Base-by-base conservation (phyloP, 1,139 yeast genomes). In the Saccharomyces hybrid region DNA sequence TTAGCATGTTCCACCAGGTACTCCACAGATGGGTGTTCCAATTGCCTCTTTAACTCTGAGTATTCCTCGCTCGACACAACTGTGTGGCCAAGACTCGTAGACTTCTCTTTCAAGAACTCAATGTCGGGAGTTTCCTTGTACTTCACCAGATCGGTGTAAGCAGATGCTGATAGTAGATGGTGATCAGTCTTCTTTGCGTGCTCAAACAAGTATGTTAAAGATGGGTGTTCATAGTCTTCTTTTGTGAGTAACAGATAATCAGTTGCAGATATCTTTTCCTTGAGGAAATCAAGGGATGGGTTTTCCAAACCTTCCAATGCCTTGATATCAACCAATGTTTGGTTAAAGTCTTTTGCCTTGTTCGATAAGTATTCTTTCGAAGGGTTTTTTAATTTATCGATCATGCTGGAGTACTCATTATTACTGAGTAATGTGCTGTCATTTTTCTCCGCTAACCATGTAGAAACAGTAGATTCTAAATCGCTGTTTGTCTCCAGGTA, bases 251-350 rank as follows among this genome's bases (percentile, higher is more conserved):
- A 57, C 46, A 27, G 51, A 20, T 27, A 52, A 11, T 34, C 27
- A 26, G 50, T 47, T 38, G 52, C 50, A n/a, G 38, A 38, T 1
- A 55, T 52, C 41, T 57, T 58, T 4, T 32, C 44, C 34, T 55
- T 46, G 48, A 61, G 48, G 31, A 54, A 57, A 8, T 59, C 61
- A 5, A 50, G 8, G 3, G 63, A 50, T 8, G 63, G 61, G 6
- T 34, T 27, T 4, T 52, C 51, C 31, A 57, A 32, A 7, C 20
- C 47, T 28, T 50, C 26, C 5, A 38, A 38, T n/a, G 14, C 31
- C 23, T 27, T 16, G 28, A 2, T 25, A 26, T 46, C 46, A 51
- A 26, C 50, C 55, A 16, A 8, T 5, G 5, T 7, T 11, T 14
- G 28, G 26, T 28, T 2, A 34, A 9, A 38, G 7, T 38, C 44